Evolutionary conservation across 495 filamentous ascomycete genomes (phyloP), one percentile per base, ranked within the genome.

Genomic region (Cercophora scortea): DNA sequence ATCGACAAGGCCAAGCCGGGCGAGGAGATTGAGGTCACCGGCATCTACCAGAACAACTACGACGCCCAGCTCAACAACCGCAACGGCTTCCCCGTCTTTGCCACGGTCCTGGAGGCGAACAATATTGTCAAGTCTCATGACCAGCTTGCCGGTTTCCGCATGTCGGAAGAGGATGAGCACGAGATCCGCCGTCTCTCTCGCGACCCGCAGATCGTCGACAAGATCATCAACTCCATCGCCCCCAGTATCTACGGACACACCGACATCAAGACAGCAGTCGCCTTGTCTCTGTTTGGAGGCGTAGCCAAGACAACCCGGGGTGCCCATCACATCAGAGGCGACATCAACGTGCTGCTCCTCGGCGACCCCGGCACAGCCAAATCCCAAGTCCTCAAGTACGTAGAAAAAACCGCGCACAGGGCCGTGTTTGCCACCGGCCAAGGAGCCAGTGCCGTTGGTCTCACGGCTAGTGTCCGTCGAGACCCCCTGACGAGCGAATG

Each of bases 321-420:
- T 47, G 87, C 87, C 50, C 93, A 90, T 72, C 78, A 82, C 45
- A 89, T 99, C 54, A 85, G 94, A 74, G 94, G 94, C 61, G 94
- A 99, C 68, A 97, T 99, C 77, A 99, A 99, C 69, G 85, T 99
- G 17, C 81, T 99, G 6, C 82, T 99, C 9, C 90, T 97, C 19
- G 94, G 94, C 70, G 94, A 99, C 60, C 94, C 94, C 0, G 95
- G 94, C 67, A 99, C 94, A 8, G 94, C 94, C 59, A 99, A 99
- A 66, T 99, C 94, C 2, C 94, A 99, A 69, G 81, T 99, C 15
- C 82, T 99, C 43, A 97, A 99, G 67, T 99, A 95, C 63, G 87
- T 96, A 42, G 93, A 99, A 67, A 96, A 96, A 69, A 96, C 91
- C 6, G 94, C 94, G 10, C 94, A 97, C 62, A 82, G 94, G 8